A percentile compares a stretch with the other conserved stretches of the same genome.
phyloP scores from a whole-genome alignment of 768 basidiomycete species.

The Gelatoporia subvermispora region DNA sequence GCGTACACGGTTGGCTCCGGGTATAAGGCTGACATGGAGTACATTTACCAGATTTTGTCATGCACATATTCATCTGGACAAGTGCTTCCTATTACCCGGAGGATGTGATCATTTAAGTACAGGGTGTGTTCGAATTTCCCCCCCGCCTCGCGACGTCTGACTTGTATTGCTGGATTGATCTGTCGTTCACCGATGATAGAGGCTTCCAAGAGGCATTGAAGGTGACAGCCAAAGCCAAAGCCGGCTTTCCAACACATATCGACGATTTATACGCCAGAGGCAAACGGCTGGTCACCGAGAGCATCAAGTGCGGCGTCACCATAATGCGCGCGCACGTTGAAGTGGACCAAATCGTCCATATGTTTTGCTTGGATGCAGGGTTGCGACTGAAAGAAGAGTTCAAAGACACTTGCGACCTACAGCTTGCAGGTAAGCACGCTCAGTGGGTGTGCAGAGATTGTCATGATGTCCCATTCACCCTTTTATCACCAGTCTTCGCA shows the following conservation, averaged over 20 bases:
- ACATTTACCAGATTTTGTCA: constrained; percentile 42
- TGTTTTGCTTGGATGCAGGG: constrained; percentile 50
- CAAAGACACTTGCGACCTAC: constrained; percentile 45
- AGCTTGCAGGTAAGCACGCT: constrained; percentile 44
- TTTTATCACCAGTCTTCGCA: constrained; percentile 43
- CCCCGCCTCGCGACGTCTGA: neutral
- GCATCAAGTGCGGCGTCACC: constrained; percentile 58
- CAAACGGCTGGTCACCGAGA: constrained; percentile 48
- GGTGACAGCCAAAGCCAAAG: constrained; percentile 49
- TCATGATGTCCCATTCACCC: neutral
- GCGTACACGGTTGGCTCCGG: constrained; percentile 1
- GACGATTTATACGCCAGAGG: constrained; percentile 50
- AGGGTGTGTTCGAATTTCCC: constrained; percentile 35
- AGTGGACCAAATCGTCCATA: constrained; percentile 49
- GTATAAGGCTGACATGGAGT: neutral
- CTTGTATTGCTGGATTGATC: constrained; percentile 3
- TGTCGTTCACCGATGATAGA: constrained; percentile 26
- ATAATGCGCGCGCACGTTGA: constrained; percentile 67
- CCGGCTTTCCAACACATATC: constrained; percentile 35
- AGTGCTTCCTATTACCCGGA: constrained; percentile 56
- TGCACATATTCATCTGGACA: constrained; percentile 64
- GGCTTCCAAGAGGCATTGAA: constrained; percentile 52
- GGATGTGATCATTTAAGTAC: constrained; percentile 45
- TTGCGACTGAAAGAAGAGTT: constrained; percentile 43
- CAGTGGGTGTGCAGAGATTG: neutral